Percentiles rank a stretch among this genome's conserved stretches.
phyloP scores from a whole-genome alignment of 2,329 filamentous ascomycete genomes.

The Trichoderma polysporum region DNA sequence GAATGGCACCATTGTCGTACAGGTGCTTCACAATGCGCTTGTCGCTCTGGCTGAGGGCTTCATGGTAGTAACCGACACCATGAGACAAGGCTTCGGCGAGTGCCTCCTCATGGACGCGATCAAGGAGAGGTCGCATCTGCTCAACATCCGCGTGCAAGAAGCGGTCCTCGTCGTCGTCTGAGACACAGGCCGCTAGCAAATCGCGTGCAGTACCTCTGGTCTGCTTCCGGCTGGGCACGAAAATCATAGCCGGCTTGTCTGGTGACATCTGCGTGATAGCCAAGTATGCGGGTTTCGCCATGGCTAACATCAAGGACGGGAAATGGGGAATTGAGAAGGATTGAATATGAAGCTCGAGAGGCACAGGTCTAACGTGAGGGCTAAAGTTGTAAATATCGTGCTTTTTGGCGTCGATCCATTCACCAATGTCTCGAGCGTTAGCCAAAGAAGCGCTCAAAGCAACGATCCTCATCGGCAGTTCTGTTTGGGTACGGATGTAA shows the following conservation, averaged over 20 bases:
- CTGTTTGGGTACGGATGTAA: conserved; percentile 85
- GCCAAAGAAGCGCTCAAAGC: conserved; percentile 89
- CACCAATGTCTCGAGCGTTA: conserved; percentile 89
- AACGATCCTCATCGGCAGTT: conserved; percentile 81
- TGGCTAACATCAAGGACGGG: conserved; percentile 96
- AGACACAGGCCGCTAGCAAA: conserved; percentile 79
- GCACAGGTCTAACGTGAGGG: conserved; percentile 82
- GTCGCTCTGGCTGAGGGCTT: conserved; percentile 83
- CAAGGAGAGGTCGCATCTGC: conserved; percentile 78
- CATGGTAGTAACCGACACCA: conserved; percentile 95
- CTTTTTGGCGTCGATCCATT: conserved; percentile 97
- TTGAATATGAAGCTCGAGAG: conserved; percentile 90
- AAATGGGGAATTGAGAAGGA: conserved; percentile 96
- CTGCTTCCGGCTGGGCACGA: conserved; percentile 92
- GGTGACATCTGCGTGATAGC: conserved; percentile 85
- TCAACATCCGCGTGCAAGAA: conserved; percentile 84
- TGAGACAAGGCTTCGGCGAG: conserved; percentile 88
- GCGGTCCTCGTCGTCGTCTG: conserved; percentile 88
- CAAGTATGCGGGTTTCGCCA: conserved; percentile 91
- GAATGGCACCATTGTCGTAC: conserved; percentile 84
- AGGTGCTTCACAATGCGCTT: conserved; percentile 93
- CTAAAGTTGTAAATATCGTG: conserved; percentile 99
- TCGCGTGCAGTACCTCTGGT: conserved; percentile 84
- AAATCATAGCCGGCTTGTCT: conserved; percentile 86
- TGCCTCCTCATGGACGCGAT: conserved; percentile 80